Percentiles rank a stretch among this genome's conserved stretches.
Conservation (phyloP, 2,329 filamentous ascomycete genomes). For the Fusarium oligoseptatum region DNA sequence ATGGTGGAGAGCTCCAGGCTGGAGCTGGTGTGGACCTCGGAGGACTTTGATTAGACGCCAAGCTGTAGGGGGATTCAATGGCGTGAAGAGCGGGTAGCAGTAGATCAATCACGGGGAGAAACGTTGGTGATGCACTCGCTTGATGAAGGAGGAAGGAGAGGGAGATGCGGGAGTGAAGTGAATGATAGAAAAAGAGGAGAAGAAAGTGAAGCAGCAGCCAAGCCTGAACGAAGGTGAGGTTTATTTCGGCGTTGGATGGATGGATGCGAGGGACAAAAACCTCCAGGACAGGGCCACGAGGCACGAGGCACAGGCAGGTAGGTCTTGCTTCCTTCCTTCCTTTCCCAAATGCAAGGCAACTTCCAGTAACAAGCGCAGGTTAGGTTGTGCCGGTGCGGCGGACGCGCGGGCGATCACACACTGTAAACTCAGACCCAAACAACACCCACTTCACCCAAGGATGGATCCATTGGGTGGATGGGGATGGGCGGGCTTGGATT, state of each 20-base stretch:
- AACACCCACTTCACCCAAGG: conserved; percentile 17
- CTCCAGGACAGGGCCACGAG: conserved; percentile 25
- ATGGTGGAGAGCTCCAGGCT: conserved; percentile 46
- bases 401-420: conserved; percentile 40
- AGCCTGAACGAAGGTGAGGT: conserved; percentile 37
- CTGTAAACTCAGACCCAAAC: conserved; percentile 26
- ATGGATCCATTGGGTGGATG: conserved; percentile 30
- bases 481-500: background rate
- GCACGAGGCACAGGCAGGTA: conserved; percentile 37
- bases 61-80: conserved; percentile 22
- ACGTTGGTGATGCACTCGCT: conserved; percentile 2
- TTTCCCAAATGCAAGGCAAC: conserved; percentile 1
- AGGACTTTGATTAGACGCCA: conserved; percentile 36
- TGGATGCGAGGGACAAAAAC: conserved; percentile 14
- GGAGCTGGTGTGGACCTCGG: conserved; percentile 48
- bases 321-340: conserved; percentile 30
- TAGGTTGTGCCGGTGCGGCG: conserved; percentile 35
- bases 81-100: conserved; percentile 15
- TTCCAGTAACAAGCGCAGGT: conserved; percentile 13
- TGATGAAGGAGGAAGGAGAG: background rate
- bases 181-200: conserved; percentile 30
- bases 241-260: conserved; percentile 31
- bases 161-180: conserved; percentile 17
- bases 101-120: background rate
- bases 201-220: background rate